Evolutionary conservation across 2,329 filamentous ascomycete genomes (phyloP).

Genomic region (Venturia asperata): DNA sequence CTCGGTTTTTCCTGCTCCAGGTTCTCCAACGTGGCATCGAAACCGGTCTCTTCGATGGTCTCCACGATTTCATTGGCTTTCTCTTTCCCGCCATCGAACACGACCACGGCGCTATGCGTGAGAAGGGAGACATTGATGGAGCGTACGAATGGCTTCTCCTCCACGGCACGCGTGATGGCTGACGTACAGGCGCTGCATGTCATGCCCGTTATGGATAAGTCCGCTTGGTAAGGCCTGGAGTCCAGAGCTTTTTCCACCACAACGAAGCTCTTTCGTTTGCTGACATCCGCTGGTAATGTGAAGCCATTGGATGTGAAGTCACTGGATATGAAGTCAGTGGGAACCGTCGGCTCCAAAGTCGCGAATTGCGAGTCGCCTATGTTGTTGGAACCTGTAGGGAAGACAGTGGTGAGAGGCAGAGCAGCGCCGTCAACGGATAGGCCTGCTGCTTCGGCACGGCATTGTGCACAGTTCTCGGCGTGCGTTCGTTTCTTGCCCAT

Average conservation of each 20-base stretch:
- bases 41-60: conserved; percentile 25
- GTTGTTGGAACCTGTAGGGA: conserved; percentile 30
- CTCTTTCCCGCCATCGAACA: conserved; percentile 23
- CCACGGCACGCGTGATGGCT: conserved; percentile 22
- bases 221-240: not conserved
- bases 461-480: conserved; percentile 41
- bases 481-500: conserved; percentile 28
- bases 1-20: conserved; percentile 20
- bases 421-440: not conserved
- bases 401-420: conserved; percentile 10
- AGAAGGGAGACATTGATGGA: conserved; percentile 23
- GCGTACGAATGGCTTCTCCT: conserved; percentile 23
- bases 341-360: not conserved
- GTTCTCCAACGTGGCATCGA: conserved; percentile 23
- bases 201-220: conserved; percentile 21
- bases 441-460: conserved; percentile 25
- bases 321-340: not conserved
- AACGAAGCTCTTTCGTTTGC: conserved; percentile 6
- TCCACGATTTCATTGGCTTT: conserved; percentile 21
- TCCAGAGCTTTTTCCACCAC: conserved; percentile 11
- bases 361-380: conserved; percentile 22
- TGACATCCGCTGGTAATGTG: not conserved
- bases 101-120: conserved; percentile 24
- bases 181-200: conserved; percentile 28
- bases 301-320: too few species aligned